Evolutionary conservation across 495 filamentous ascomycete species (phyloP).

Genomic region (Diplogelasinospora grovesii): DNA sequence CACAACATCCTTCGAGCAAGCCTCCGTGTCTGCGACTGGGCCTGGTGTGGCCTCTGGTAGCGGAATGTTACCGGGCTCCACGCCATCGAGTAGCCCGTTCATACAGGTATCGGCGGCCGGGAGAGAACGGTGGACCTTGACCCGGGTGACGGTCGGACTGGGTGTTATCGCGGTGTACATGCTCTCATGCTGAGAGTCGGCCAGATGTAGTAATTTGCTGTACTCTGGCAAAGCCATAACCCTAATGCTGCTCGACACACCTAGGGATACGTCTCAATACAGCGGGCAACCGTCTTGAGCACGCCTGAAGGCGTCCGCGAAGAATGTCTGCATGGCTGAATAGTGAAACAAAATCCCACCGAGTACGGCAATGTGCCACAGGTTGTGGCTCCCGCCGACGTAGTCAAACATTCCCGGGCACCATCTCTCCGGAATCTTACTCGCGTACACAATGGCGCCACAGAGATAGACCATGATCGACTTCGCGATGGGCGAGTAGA

Average conservation of each 20-base stretch:
- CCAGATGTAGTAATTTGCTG: not conserved
- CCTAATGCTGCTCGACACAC: not conserved
- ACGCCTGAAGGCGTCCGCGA: slow-evolving; percentile 72
- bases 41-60: too few species aligned
- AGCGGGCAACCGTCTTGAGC: slow-evolving; percentile 48
- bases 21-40: too few species aligned
- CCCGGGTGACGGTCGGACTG: slow-evolving; percentile 12
- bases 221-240: too few species aligned
- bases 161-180: slow-evolving; percentile 17
- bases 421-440: slow-evolving; percentile 89
- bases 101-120: slow-evolving; percentile 11
- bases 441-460: slow-evolving; percentile 86
- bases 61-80: not conserved
- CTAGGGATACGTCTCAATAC: slow-evolving; percentile 23
- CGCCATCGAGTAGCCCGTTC: not conserved
- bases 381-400: slow-evolving; percentile 87
- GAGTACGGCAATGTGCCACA: slow-evolving; percentile 94
- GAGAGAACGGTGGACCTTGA: slow-evolving; percentile 9
- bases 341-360: slow-evolving; percentile 98
- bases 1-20: not conserved
- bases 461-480: slow-evolving; percentile 77
- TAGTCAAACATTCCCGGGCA: slow-evolving; percentile 90
- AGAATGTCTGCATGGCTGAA: slow-evolving; percentile 90
- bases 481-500: slow-evolving; percentile 86
- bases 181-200: slow-evolving; percentile 12